A percentile compares a stretch with the other conserved stretches of the same genome.
These are phyloP conservation scores for Ampelocalamus luodianensis DNA, from an alignment of 176 grass and related monocot species.

Conservation along the genomic window DNA sequence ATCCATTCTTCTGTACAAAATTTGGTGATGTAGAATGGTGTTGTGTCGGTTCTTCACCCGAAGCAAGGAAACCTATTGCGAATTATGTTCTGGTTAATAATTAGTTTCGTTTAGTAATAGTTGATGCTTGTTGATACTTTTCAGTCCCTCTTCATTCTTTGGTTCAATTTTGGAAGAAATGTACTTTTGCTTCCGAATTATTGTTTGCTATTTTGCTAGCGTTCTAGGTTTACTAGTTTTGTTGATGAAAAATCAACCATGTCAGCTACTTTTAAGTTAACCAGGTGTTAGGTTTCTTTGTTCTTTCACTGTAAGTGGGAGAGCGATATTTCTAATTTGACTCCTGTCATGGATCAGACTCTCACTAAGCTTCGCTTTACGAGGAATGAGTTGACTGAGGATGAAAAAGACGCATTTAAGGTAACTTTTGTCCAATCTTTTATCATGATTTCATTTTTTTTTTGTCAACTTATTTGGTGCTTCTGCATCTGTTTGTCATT, in stretches of 20 bases:
- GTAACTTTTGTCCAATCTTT: conserved; percentile 50
- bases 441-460: conserved; percentile 1
- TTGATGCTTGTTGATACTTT: not conserved
- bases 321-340: conserved; percentile 33
- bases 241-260: conserved; percentile 9
- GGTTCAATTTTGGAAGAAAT: conserved; percentile 2
- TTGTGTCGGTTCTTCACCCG: not conserved
- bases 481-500: conserved; percentile 32
- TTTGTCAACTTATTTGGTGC: conserved; percentile 20
- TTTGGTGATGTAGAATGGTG: not conserved
- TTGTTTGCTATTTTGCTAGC: conserved; percentile 14
- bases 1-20: not conserved
- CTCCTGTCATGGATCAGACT: conserved; percentile 58
- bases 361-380: conserved; percentile 91
- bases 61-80: not conserved
- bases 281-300: conserved; percentile 25
- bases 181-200: not conserved
- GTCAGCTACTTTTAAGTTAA: not conserved
- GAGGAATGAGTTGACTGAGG: conserved; percentile 66
- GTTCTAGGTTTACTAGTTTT: conserved; percentile 20
- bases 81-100: not conserved
- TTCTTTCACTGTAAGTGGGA: not conserved
- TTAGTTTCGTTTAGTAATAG: not conserved
- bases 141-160: not conserved
- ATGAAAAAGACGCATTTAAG: conserved; percentile 72